Evolutionary conservation across 441 rosid genomes (phyloP).

Genomic region (Cnidoscolus chayamansa): DNA sequence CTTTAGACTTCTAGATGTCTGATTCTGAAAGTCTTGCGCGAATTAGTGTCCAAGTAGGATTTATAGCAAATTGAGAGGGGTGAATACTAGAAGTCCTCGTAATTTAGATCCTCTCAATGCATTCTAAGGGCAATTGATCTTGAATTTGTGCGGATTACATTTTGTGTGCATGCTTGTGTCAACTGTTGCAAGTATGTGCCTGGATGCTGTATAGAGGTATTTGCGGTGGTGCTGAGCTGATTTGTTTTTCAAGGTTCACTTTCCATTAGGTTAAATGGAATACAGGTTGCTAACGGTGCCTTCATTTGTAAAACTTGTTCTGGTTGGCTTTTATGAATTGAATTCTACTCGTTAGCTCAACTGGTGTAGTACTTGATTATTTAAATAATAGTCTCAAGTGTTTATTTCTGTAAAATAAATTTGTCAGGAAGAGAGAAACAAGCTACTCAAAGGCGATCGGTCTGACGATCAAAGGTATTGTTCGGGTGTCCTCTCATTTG

Average conservation of each 20-base stretch:
- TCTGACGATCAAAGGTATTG: slow-evolving; percentile 54
- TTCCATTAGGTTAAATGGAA: neutral
- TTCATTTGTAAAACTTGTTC: neutral
- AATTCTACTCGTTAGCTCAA: neutral
- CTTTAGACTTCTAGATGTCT: neutral
- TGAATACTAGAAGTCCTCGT: neutral
- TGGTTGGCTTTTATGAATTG: neutral
- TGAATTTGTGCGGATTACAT: neutral
- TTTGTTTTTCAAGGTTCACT: neutral
- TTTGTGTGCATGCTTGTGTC: neutral
- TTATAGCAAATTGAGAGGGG: neutral
- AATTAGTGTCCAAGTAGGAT: neutral
- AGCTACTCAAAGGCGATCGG: slow-evolving; percentile 60
- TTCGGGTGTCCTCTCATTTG: neutral
- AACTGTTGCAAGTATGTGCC: neutral
- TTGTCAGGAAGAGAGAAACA: slow-evolving; percentile 84
- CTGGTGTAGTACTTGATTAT: slow-evolving; percentile 20
- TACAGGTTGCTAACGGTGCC: slow-evolving; percentile 2
- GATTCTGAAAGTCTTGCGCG: neutral
- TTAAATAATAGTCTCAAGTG: slow-evolving; percentile 23
- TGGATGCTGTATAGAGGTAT: neutral
- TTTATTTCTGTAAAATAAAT: slow-evolving; percentile 29
- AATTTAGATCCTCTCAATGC: neutral
- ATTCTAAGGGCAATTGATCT: neutral
- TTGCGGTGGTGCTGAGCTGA: neutral